Evolutionary conservation across 441 rosid species (phyloP), one percentile per base, ranked within the genome.

Genomic region (Omphalea diandra): DNA sequence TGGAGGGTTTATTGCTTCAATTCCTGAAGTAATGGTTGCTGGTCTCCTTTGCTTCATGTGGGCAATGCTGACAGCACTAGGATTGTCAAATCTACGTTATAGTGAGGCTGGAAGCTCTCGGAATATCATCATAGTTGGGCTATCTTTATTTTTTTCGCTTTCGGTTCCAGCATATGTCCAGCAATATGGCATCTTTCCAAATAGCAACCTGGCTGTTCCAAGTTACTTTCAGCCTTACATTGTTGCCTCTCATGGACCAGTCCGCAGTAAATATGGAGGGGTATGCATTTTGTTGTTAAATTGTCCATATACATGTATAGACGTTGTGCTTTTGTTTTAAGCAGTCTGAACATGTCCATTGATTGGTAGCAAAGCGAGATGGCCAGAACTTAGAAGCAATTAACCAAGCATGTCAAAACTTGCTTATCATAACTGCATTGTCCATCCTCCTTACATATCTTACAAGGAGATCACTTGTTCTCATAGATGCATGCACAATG

Each of bases 21-120:
- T 92, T 75, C 99, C 98, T 20, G 76, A 84, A 82, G 98, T 92
- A 80, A 94, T 94, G 90, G 94, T 92, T 75, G 99, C 96, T 63
- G 90, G 97, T 65, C 96, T 94, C 61, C 93, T 94, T 38, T 92
- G 99, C 83, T 88, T 88, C 83, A 94, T 94, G 99, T 94, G 97
- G 98, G 99, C 90, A 63, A 86, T 91, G 97, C 92, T 94, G 71
- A 67, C 95, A 7, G 98, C 98, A 27, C 83, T 91, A 72, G 98
- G 98, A 63, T 78, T 94, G 74, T 94, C 99, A 22, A 94, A 94
- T 80, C 85, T 94, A 49, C 91, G 99, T 2, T 94, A 94, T 40
- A 94, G 97, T 60, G 99, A 92, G 80, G 99, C 98, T 38, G 99
- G 99, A 77, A 94, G 99, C 83, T 94, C 99, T 1, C 76, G 99